phyloP scores from a whole-genome alignment of 257 asterid genomes.

The Knoxia roxburghii region DNA sequence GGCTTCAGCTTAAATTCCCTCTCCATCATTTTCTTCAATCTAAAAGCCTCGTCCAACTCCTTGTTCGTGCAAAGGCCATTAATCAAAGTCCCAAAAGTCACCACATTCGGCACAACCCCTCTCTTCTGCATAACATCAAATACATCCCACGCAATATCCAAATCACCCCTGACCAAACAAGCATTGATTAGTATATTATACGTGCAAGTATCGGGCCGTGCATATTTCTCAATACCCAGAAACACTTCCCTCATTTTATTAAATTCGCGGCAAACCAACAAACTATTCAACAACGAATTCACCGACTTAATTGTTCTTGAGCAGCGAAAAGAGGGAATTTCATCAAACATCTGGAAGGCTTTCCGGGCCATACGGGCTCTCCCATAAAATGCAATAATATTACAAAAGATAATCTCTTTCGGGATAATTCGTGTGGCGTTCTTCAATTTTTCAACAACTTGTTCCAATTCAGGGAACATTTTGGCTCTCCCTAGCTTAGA shows the following conservation, averaged over 20 bases:
- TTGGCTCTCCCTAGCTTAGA: constrained; percentile 72
- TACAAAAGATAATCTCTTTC: constrained; percentile 60
- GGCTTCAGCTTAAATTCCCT: constrained; percentile 40
- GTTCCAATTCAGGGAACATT: constrained; percentile 64
- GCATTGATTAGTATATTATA: constrained; percentile 55
- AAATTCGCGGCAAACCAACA: constrained; percentile 44
- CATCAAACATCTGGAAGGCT: constrained; percentile 51
- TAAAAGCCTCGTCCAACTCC: constrained; percentile 38
- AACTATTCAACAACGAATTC: constrained; percentile 52
- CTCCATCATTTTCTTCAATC: constrained; percentile 56
- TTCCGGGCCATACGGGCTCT: constrained; percentile 51
- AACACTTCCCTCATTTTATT: constrained; percentile 41
- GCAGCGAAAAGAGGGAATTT: constrained; percentile 56
- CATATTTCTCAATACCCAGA: constrained; percentile 30
- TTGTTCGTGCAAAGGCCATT: constrained; percentile 43
- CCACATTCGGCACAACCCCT: constrained; percentile 54
- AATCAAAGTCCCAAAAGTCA: constrained; percentile 67
- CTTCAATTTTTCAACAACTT: constrained; percentile 36
- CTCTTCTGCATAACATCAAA: constrained; percentile 58
- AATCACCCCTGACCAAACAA: constrained; percentile 32
- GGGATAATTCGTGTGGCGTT: constrained; percentile 46
- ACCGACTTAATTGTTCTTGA: constrained; percentile 53
- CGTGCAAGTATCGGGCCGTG: constrained; percentile 55
- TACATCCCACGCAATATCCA: constrained; percentile 39
- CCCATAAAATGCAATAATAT: constrained; percentile 50